These are phyloP conservation scores for Annulohypoxylon stygium DNA, from an alignment of 495 filamentous ascomycete genomes.

Conservation along the genomic window DNA sequence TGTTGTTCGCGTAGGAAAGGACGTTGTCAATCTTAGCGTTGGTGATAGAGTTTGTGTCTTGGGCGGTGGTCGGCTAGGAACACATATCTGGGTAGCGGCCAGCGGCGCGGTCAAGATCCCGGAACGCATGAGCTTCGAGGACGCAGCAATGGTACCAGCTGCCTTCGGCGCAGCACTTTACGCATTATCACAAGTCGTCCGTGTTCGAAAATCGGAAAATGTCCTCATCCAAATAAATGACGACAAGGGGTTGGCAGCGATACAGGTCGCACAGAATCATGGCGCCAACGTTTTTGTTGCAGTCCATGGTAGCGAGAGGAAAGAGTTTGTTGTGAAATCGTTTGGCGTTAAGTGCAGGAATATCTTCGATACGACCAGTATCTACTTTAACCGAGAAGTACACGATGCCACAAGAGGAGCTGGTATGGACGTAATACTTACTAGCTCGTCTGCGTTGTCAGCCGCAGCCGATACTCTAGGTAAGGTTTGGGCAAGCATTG, in stretches of 20 bases:
- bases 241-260: slow-evolving; percentile 66
- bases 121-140: slow-evolving; percentile 60
- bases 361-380: slow-evolving; percentile 61
- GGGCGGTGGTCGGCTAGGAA: slow-evolving; percentile 58
- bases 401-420: slow-evolving; percentile 57
- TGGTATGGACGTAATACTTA: slow-evolving; percentile 69
- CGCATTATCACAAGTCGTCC: slow-evolving; percentile 59
- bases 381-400: slow-evolving; percentile 61
- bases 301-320: slow-evolving; percentile 60
- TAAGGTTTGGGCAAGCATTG: slow-evolving; percentile 35
- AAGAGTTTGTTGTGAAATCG: slow-evolving; percentile 52
- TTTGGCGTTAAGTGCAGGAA: slow-evolving; percentile 61
- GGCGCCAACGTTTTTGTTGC: slow-evolving; percentile 67
- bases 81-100: slow-evolving; percentile 52
- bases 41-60: slow-evolving; percentile 69
- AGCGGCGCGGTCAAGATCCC: slow-evolving; percentile 58
- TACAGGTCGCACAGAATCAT: slow-evolving; percentile 61
- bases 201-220: slow-evolving; percentile 63
- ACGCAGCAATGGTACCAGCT: slow-evolving; percentile 67
- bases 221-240: slow-evolving; percentile 70
- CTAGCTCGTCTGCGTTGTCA: slow-evolving; percentile 33
- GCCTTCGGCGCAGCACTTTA: slow-evolving; percentile 70
- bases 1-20: slow-evolving; percentile 60
- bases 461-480: slow-evolving; percentile 4
- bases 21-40: slow-evolving; percentile 56